Evolutionary conservation across 192 early-diverging fungal genomes (phyloP).

Genomic region (Spizellomyces sp.): DNA sequence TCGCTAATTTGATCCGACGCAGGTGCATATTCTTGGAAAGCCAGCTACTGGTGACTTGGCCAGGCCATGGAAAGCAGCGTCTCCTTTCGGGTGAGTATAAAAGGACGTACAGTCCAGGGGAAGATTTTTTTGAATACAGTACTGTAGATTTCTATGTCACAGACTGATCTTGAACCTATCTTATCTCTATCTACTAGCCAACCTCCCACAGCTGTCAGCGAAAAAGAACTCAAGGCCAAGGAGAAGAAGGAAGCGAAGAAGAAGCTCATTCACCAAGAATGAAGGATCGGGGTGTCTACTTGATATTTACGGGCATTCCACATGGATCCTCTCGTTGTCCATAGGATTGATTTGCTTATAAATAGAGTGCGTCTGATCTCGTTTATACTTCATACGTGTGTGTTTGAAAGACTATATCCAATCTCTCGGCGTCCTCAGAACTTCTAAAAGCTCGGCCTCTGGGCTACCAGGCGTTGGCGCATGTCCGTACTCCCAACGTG

Average conservation of each 20-base stretch:
- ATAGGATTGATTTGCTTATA: too few relatives aligned
- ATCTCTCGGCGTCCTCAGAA: constrained; percentile 75
- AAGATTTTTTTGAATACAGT: neutral
- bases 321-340: too few relatives aligned
- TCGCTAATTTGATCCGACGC: too few relatives aligned
- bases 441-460: constrained; percentile 77
- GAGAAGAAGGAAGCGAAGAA: constrained; percentile 59
- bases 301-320: too few relatives aligned
- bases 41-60: constrained; percentile 75
- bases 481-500: constrained; percentile 95
- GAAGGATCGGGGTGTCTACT: neutral
- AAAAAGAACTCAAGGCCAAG: constrained; percentile 50
- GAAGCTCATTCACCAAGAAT: constrained; percentile 44
- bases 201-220: constrained; percentile 32
- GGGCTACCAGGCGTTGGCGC: constrained; percentile 64
- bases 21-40: constrained; percentile 74
- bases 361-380: too few relatives aligned
- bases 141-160: neutral
- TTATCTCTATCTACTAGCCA: constrained; percentile 1
- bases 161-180: neutral
- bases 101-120: neutral
- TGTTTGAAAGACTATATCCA: constrained; percentile 59
- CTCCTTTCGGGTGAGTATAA: constrained; percentile 65
- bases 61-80: constrained; percentile 81
- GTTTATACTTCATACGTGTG: too few relatives aligned